phyloP scores from a whole-genome alignment of 306 rosid species.

The Castanea crenata region DNA sequence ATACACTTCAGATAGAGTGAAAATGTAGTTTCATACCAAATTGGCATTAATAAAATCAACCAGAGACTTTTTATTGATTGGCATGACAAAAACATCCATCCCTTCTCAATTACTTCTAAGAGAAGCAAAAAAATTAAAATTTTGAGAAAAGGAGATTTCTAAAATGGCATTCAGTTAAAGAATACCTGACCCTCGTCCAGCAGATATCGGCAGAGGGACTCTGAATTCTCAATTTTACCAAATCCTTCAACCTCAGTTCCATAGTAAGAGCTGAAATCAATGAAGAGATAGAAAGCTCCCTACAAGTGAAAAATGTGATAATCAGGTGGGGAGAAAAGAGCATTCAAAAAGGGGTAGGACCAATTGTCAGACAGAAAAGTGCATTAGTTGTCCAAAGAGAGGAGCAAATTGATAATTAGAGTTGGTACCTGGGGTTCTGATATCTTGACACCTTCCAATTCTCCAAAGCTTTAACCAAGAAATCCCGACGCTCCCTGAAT shows the following conservation, averaged over 20 bases:
- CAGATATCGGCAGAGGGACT: constrained; percentile 76
- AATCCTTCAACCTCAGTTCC: constrained; percentile 84
- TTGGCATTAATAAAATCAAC: background rate
- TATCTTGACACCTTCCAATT: constrained; percentile 74
- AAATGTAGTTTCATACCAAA: background rate
- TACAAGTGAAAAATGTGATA: constrained; percentile 27
- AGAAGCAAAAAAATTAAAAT: background rate
- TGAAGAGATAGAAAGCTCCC: constrained; percentile 98
- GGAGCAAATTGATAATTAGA: background rate
- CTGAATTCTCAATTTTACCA: constrained; percentile 74
- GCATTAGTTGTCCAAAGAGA: background rate
- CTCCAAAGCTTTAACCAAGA: constrained; percentile 75
- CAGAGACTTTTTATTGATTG: background rate
- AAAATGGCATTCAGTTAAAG: background rate
- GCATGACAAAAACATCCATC: background rate
- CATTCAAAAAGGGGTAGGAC: background rate
- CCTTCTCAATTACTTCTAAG: background rate
- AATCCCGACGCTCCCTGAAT: constrained; percentile 86
- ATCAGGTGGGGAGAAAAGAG: background rate
- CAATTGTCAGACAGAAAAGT: background rate
- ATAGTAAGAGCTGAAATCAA: constrained; percentile 80
- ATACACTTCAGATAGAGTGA: background rate
- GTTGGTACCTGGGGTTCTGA: constrained; percentile 77
- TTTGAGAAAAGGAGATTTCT: background rate
- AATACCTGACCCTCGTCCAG: constrained; percentile 89